These are phyloP conservation scores for Candida sp. DNA, from an alignment of 1,139 yeast species.

Conservation along the genomic window DNA sequence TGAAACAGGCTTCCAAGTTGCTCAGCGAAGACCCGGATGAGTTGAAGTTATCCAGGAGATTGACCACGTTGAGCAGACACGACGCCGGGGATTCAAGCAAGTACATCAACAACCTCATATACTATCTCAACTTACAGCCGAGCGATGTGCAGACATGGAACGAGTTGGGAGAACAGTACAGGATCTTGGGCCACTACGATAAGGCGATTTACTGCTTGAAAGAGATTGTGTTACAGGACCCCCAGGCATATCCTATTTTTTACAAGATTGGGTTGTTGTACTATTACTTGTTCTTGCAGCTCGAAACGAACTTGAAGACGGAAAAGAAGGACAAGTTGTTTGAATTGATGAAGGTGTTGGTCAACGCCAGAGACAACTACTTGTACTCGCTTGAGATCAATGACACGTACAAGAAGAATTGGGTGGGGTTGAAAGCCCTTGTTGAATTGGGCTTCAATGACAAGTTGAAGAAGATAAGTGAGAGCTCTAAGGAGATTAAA, in stretches of 20 bases:
- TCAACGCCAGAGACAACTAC: conserved; percentile 55
- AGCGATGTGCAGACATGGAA: conserved; percentile 79
- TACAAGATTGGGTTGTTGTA: conserved; percentile 55
- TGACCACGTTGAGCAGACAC: conserved; percentile 35
- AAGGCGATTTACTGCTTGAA: conserved; percentile 70
- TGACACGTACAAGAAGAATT: conserved; percentile 68
- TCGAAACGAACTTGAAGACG: conserved; percentile 13
- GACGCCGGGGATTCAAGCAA: conserved; percentile 19
- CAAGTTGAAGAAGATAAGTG: conserved; percentile 20
- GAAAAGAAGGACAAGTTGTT: conserved; percentile 28
- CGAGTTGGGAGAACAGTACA: conserved; percentile 71
- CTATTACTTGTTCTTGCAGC: conserved; percentile 22
- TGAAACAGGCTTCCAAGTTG: conserved; percentile 34
- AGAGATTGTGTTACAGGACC: conserved; percentile 69
- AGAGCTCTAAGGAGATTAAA: conserved; percentile 22
- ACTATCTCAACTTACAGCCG: conserved; percentile 62
- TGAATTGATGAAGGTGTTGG: conserved; percentile 29
- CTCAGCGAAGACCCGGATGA: conserved; percentile 42
- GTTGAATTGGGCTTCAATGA: conserved; percentile 22
- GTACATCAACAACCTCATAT: conserved; percentile 54
- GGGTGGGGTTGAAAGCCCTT: conserved; percentile 71
- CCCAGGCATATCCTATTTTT: conserved; percentile 76
- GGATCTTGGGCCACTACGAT: conserved; percentile 61
- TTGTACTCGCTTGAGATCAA: conserved; percentile 78
- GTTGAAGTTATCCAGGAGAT: conserved; percentile 35